phyloP scores from a whole-genome alignment of 768 basidiomycete species.

The Collybiopsis luxurians region DNA sequence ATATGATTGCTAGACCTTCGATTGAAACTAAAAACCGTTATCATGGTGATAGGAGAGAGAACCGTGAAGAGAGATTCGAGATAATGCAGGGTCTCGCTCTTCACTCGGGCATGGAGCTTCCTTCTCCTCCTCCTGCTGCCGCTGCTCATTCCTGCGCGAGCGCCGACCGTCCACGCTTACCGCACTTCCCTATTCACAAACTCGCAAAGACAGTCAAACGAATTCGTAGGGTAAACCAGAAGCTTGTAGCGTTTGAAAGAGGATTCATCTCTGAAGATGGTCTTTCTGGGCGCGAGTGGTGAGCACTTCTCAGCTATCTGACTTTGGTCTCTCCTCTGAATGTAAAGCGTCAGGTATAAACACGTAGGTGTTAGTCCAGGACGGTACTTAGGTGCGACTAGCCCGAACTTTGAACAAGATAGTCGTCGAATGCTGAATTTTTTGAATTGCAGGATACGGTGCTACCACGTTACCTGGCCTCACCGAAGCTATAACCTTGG shows the following conservation, averaged over 20 bases:
- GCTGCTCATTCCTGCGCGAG: background rate
- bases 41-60: background rate
- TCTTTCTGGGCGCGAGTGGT: constrained; percentile 78
- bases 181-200: constrained; percentile 31
- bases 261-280: constrained; percentile 81
- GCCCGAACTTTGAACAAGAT: background rate
- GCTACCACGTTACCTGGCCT: constrained; percentile 83
- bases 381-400: constrained; percentile 67
- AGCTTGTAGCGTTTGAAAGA: constrained; percentile 66
- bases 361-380: constrained; percentile 87
- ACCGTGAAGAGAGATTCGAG: background rate
- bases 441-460: constrained; percentile 57
- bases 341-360: constrained; percentile 40
- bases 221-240: constrained; percentile 59
- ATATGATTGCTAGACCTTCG: too few species aligned
- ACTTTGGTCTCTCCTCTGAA: too few species aligned
- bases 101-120: constrained; percentile 8
- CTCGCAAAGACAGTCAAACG: constrained; percentile 57
- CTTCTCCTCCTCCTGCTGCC: background rate
- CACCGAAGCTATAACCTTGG: constrained; percentile 72
- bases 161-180: constrained; percentile 13
- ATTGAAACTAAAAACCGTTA: too few species aligned
- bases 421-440: background rate
- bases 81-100: background rate
- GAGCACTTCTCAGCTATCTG: too few species aligned